These are phyloP conservation scores for Collybia sp. DNA, from an alignment of 768 basidiomycete species.

Conservation along the genomic window DNA sequence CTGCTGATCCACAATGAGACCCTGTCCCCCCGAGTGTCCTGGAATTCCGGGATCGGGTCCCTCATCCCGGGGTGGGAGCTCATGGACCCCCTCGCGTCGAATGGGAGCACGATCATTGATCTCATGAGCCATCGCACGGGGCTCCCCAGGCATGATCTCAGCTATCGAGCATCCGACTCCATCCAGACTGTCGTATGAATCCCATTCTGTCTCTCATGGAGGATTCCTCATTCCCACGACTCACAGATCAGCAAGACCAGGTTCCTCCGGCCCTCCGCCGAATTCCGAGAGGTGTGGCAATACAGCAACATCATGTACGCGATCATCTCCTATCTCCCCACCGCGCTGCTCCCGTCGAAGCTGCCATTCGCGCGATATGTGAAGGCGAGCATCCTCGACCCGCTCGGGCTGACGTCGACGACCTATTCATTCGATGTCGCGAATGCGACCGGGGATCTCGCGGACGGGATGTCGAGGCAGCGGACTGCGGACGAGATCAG, in stretches of 20 bases:
- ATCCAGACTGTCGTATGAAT: constrained; percentile 5
- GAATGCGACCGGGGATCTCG: constrained; percentile 16
- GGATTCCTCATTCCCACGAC: not conserved
- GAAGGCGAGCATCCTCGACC: constrained; percentile 19
- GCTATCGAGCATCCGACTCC: constrained; percentile 8
- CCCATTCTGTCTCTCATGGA: not conserved
- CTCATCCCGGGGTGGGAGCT: constrained; percentile 20
- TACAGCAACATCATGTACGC: constrained; percentile 26
- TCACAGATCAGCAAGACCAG: constrained; percentile 12
- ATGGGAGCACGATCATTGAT: constrained; percentile 15
- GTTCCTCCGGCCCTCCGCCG: constrained; percentile 20
- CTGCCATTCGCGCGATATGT: constrained; percentile 19
- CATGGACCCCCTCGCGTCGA: constrained; percentile 15
- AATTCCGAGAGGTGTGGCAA: constrained; percentile 22
- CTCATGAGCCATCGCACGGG: constrained; percentile 17
- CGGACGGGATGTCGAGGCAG: constrained; percentile 16
- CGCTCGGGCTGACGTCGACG: constrained; percentile 21
- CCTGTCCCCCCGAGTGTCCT: constrained; percentile 17
- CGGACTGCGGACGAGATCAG: not conserved
- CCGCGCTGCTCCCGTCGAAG: constrained; percentile 11
- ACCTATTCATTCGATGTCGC: constrained; percentile 22
- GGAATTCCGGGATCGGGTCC: constrained; percentile 17
- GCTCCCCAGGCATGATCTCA: constrained; percentile 12
- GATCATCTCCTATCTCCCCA: constrained; percentile 18
- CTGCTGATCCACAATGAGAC: constrained; percentile 22